phyloP scores from a whole-genome alignment of 441 rosid genomes.

The Gossypium davidsonii region DNA sequence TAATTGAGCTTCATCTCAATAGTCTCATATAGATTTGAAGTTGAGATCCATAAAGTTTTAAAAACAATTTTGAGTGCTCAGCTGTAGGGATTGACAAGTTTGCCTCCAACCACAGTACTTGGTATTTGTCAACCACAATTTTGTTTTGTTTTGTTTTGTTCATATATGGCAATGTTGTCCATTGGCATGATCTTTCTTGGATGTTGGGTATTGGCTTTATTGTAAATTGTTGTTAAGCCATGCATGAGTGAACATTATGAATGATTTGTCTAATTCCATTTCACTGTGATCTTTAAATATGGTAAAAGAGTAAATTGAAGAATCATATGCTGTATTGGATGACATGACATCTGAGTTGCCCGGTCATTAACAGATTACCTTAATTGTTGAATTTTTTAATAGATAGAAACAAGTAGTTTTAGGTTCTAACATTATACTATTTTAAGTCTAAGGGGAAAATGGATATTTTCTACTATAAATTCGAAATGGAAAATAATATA shows the following conservation, averaged over 20 bases:
- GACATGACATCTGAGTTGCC: not conserved
- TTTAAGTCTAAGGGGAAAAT: not conserved
- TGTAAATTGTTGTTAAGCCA: not conserved
- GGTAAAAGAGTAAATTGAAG: not conserved
- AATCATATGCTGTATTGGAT: not conserved
- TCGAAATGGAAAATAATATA: not conserved
- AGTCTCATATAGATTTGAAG: not conserved
- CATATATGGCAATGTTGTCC: not conserved
- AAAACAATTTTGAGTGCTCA: not conserved
- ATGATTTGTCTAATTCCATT: not conserved
- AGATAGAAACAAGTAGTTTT: not conserved
- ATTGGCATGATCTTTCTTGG: not conserved
- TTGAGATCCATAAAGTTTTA: not conserved
- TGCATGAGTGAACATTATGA: not conserved
- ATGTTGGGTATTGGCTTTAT: not conserved
- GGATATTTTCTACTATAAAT: not conserved
- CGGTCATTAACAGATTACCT: not conserved
- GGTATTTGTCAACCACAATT: not conserved
- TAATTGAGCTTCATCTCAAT: not conserved
- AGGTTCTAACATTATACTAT: not conserved
- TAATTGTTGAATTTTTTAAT: not conserved
- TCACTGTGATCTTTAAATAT: not conserved
- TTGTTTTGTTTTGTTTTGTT: not conserved
- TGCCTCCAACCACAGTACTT: not conserved
- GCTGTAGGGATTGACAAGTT: not conserved